Percentiles rank a stretch among this genome's conserved stretches.
Conservation (phyloP, 1,284 basidiomycete species). For the Blastosporella zonata region DNA sequence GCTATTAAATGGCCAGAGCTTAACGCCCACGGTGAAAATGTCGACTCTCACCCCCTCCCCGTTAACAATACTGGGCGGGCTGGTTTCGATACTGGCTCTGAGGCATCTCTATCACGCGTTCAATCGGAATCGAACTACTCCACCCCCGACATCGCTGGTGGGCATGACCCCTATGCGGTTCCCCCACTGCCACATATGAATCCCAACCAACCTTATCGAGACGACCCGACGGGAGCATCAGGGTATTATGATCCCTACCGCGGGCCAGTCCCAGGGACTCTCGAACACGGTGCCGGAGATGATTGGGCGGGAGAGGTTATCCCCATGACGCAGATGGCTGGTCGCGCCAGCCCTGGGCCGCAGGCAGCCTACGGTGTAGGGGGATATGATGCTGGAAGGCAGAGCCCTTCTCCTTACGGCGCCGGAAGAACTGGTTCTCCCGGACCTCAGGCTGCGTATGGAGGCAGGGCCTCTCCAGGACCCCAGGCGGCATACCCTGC, state of each 20-base stretch:
- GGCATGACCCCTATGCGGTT: slow-evolving; percentile 71
- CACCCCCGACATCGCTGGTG: slow-evolving; percentile 41
- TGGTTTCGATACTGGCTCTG: slow-evolving; percentile 63
- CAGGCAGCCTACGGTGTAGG: slow-evolving; percentile 24
- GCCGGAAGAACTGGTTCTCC: slow-evolving; percentile 19
- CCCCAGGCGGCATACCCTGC: slow-evolving; percentile 26
- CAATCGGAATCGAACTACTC: slow-evolving; percentile 54
- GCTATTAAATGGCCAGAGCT: slow-evolving; percentile 87
- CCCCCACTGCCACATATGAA: slow-evolving; percentile 81
- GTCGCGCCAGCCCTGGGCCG: slow-evolving; percentile 44
- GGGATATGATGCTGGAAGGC: slow-evolving; percentile 31
- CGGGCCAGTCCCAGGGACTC: slow-evolving; percentile 65
- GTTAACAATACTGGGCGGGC: slow-evolving; percentile 60
- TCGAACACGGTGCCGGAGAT: slow-evolving; percentile 41
- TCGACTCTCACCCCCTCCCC: slow-evolving; percentile 59
- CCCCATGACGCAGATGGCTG: slow-evolving; percentile 72
- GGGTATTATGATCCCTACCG: slow-evolving; percentile 76
- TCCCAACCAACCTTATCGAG: slow-evolving; percentile 70
- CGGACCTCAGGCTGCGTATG: slow-evolving; percentile 24
- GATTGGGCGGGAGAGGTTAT: slow-evolving; percentile 56
- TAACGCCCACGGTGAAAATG: slow-evolving; percentile 55
- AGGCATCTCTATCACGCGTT: slow-evolving; percentile 52
- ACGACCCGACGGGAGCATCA: slow-evolving; percentile 52
- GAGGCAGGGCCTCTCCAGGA: slow-evolving; percentile 27
- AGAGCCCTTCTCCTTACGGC: slow-evolving; percentile 49